Conservation (phyloP, 1,284 basidiomycete species). For the Hemileia vastatrix region DNA sequence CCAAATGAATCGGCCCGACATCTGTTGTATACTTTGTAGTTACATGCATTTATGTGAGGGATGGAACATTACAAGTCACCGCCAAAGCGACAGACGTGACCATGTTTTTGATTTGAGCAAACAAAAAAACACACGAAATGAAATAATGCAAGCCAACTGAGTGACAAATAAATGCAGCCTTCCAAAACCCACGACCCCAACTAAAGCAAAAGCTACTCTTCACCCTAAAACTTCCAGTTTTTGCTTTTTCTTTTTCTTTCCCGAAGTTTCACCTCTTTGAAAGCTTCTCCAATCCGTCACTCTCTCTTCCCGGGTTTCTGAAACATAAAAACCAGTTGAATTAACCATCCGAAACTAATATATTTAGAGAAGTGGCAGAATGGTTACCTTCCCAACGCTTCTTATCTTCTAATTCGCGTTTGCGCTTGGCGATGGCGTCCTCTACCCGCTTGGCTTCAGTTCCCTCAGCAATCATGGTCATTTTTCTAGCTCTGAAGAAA, state of each 20-base stretch:
- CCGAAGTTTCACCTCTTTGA: conserved; percentile 14
- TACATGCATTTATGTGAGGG: no score
- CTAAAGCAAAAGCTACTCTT: no score
- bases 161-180: no score
- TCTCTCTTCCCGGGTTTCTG: conserved; percentile 14
- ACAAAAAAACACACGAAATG: no score
- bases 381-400: conserved; percentile 20
- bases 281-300: conserved; percentile 22
- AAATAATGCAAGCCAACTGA: no score
- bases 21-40: no score
- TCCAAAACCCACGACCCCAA: no score
- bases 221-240: conserved; percentile 19
- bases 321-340: background rate
- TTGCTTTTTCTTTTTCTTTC: conserved; percentile 17
- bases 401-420: conserved; percentile 18
- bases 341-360: background rate
- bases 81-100: no score
- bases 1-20: no score
- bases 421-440: conserved; percentile 15
- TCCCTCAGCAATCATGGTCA: conserved; percentile 23
- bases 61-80: no score
- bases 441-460: conserved; percentile 17
- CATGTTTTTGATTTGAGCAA: no score
- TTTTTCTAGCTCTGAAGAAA: conserved; percentile 11
- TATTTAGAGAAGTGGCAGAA: background rate